Evolutionary conservation across 2,329 filamentous ascomycete species (phyloP), one percentile per base, ranked within the genome.

Genomic region (Aspergillus sp.): DNA sequence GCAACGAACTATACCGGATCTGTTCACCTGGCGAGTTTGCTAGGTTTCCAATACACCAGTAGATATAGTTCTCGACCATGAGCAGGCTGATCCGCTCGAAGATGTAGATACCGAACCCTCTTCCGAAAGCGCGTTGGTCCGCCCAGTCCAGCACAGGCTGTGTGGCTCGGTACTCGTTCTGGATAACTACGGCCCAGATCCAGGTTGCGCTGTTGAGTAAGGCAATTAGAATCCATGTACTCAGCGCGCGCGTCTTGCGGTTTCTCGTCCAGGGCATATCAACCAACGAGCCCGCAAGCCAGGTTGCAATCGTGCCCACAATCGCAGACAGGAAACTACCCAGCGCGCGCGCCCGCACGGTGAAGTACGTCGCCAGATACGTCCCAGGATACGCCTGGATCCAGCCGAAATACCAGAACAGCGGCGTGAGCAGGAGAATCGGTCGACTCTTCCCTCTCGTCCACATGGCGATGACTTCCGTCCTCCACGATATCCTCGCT

Each of bases 111-210:
- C 76, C 76, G 53, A 79, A 79, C 0, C 76, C 77, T 2, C 76
- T 71, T 2, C 74, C 77, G 47, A 80, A 79, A 9, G 67, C 43
- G 18, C 62, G 61, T 53, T 76, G 74, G 30, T 77, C 62, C 0
- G 59, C 69, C 79, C 77, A 81, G 61, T 81, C 79, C 15, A 80
- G 66, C 2, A 74, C 67, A 0, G 78, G 78, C 2, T 69, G 62
- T 2, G 74, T 77, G n/a, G 69, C 65, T 4, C 74, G 71, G 65
- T 79, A 81, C 57, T 80, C 76, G 52, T 79, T 74, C 58, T 81
- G 78, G 36, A 81, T 74, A 15, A 76, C 68, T 32, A 79, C 74
- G 3, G 74, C 77, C 76, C 79, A 81, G 13, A 78, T 76, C 78
- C 78, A 81, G 0, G 76, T 78, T 1, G 74, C 70, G 26, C 71